Base-by-base conservation (phyloP, 139 green algal species). In the Desmodesmus armatus region DNA sequence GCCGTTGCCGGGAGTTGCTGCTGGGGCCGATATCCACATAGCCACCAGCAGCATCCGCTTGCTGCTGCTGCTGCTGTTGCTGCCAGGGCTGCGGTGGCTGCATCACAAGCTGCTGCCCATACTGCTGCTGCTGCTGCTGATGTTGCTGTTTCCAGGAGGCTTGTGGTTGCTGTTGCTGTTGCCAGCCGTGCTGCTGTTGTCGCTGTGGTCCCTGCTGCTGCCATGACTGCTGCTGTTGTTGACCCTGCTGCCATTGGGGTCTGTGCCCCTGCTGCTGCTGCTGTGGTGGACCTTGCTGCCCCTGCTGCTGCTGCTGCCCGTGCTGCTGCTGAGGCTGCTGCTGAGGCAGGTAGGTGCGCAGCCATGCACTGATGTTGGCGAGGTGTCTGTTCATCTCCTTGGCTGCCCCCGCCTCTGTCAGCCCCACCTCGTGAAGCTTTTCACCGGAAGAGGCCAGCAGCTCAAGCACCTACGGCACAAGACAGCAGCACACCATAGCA, bases 361-460 rank as follows among this genome's bases (percentile, higher is more conserved):
- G 39, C 83, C 80, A 90, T 31, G 47, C 63, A 17, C 83, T 72
- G 21, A 91, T 49, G 40, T 62, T 72, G 29, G 72, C 73, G 21
- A 89, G 58, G 29, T 87, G 86, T 60, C 80, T 39, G 27, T 29
- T 31, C 44, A 92, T 73, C 39, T 74, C 78, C 13, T 40, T 23
- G 35, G 82, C 44, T 43, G 82, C 93, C 58, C 80, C 62, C 27
- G 70, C 85, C 69, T 95, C 92, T 9, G 76, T 90, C 27, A 95
- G 65, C 2, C 89, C 87, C 21, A 90, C 87, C 81, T 96, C 94
- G 19, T 94, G 80, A 47, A 97, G 87, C 83, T 92, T 88, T 3
- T 91, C 88, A n/a, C 85, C 81, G 49, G 47, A 89, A 19, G 31
- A 53, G 2, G 58, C 39, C 23, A 92, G 83, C 5, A 95, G 69